These are phyloP conservation scores for Grosmannia huntii DNA, from an alignment of 2,329 filamentous ascomycete species.

Conservation along the genomic window DNA sequence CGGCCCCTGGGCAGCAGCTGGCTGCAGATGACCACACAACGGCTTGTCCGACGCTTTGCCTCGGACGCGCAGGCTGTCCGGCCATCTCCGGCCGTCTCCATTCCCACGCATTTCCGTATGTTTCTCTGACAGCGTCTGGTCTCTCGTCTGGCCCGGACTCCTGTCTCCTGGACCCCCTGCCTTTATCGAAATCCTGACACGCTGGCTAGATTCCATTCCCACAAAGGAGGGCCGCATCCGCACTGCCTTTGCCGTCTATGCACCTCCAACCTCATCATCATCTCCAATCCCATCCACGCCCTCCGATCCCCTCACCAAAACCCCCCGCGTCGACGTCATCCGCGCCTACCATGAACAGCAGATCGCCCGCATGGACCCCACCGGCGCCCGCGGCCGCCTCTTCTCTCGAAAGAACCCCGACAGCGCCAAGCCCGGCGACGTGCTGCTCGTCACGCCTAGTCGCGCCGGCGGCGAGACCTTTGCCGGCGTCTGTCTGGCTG, in stretches of 20 bases:
- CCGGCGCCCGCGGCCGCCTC: conserved; percentile 65
- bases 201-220: conserved; percentile 9
- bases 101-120: neutral
- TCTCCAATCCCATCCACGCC: neutral
- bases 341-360: conserved; percentile 53
- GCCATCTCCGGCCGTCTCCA: neutral
- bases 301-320: conserved; percentile 5
- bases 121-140: neutral
- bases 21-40: conserved; percentile 3
- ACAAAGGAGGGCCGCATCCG: conserved; percentile 15
- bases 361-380: conserved; percentile 67
- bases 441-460: conserved; percentile 78
- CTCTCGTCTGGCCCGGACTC: neutral
- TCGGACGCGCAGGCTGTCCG: conserved; percentile 1
- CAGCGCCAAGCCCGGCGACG: conserved; percentile 72
- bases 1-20: conserved; percentile 9
- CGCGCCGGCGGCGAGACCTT: conserved; percentile 74
- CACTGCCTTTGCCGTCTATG: conserved; percentile 37
- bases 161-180: neutral
- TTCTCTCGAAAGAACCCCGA: conserved; percentile 70
- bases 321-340: conserved; percentile 41
- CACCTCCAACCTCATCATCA: conserved; percentile 4
- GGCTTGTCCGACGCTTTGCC: conserved; percentile 3
- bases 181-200: neutral
- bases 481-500: conserved; percentile 74